Base-by-base conservation (phyloP, 805 yeast species). In the Metschnikowia peoriensis region DNA sequence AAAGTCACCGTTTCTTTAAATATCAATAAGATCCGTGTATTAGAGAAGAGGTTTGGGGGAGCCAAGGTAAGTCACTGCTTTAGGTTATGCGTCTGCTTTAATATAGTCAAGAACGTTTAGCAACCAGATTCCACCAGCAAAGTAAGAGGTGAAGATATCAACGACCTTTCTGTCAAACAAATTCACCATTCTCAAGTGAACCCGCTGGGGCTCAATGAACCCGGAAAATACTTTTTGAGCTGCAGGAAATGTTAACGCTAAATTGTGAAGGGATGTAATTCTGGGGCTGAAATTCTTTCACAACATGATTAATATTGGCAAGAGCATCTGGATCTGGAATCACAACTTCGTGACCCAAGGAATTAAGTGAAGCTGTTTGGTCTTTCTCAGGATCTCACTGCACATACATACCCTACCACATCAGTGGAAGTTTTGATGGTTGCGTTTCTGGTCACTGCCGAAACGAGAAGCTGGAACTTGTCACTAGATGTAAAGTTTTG, bases 311-410 rank as follows among this genome's bases (percentile, higher is more conserved):
- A 34, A 76, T 52, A 14, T 68, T 55, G 0, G 58, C 67, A 34
- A 67, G 74, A 15, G 61, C 46, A 15, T 60, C 61, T 8, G 77
- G 72, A 29, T 57, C 58, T 11, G 65, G 52, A n/a, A 84, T 66
- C 16, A 78, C 84, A 58, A 83, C 85, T 29, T 68, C 72, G 10
- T 81, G 83, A 40, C 64, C 60, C 44, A 84, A 68, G 22, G 73
- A 73, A 14, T 71, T 69, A 38, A 50, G 41, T 38, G 45, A 41
- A 0, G 67, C 50, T 8, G 61, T 68, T 7, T 61, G 49, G 17
- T 54, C 65, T 10, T 61, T 61, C 32, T 53, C 51, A 40, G 66
- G 56, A 41, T 68, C 68, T 7, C 71, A 75, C 45, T 69, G 62
- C 49, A 73, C 63, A 61, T 77, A 73, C 63, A 61, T 77, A 79